Base-by-base conservation (phyloP, 202 grass and related monocot species). In the Setaria italica region DNA sequence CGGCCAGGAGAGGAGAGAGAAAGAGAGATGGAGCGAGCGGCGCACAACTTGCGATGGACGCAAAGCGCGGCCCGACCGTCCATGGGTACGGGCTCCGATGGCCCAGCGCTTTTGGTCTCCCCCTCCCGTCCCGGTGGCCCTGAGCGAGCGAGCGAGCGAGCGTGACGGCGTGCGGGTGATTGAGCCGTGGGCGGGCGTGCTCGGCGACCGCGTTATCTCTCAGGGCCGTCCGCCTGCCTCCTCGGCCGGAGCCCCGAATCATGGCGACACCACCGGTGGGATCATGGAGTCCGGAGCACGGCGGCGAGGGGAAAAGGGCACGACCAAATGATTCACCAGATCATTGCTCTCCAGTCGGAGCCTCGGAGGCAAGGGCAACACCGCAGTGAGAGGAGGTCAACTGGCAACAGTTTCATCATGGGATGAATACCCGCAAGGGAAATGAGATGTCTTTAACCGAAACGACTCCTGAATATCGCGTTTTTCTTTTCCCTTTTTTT, bases 31-130 rank as follows among this genome's bases (percentile, higher is more conserved):
- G 9, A 5, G n/a, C 0, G 67, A 10, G 43, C 21, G 37, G 67
- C 78, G 79, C 85, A 80, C 87, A 65, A 75, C 88, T 82, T 90
- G 88, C 82, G 91, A 88, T 67, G 85, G 88, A 93, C 76, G 88
- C 91, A 90, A 92, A 92, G 73, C 80, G 56, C 7, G 73, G 46
- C 37, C 60, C 81, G 32, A 21, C 77, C 62, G 32, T 41, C 56
- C 56, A 63, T 47, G 58, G 25, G 46, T 72, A 72, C 69, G 45
- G 43, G 1, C 69, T 2, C 46, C 7, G 43, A 19, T 17, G 50
- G 47, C 19, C 70, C 74, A 9, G 3, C 59, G 55, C 82, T 70
- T 76, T 76, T 67, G 77, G 82, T 80, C 70, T 80, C 72, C 85
- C 4, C 4, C 0, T 3, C 4, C 37, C 3, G 37, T 39, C 37